phyloP scores from a whole-genome alignment of 1,139 yeast genomes.

The Saccharomyces hybrid region DNA sequence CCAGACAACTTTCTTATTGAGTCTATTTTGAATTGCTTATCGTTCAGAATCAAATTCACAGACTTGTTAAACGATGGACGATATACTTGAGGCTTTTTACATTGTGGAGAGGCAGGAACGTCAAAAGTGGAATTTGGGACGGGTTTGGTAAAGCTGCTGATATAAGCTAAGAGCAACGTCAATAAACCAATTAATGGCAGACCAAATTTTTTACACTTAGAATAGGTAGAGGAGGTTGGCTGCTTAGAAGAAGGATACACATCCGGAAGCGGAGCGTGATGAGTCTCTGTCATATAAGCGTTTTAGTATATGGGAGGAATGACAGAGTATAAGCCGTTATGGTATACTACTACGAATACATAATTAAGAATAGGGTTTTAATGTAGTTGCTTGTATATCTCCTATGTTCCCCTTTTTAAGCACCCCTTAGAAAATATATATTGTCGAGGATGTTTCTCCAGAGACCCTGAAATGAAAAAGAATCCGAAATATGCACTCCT shows the following conservation, averaged over 20 bases:
- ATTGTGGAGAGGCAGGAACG: not conserved
- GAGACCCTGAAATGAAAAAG: not conserved
- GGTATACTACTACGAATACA: not conserved
- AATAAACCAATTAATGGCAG: not conserved
- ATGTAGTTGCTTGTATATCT: not conserved
- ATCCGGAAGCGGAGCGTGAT: not conserved
- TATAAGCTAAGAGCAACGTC: not conserved
- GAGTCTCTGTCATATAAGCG: not conserved
- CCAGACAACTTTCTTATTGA: constrained; percentile 43
- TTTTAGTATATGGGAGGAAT: not conserved
- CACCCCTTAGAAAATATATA: not conserved
- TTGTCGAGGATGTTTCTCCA: not conserved
- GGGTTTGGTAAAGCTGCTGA: not conserved
- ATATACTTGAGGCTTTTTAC: not conserved
- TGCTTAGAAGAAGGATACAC: not conserved
- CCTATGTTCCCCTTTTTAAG: not conserved
- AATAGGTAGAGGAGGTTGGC: not conserved
- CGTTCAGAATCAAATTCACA: constrained; percentile 30
- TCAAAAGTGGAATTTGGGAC: not conserved
- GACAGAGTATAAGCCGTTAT: not conserved
- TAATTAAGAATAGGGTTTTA: not conserved
- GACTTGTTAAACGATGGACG: constrained; percentile 1
- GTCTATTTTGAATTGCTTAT: constrained; percentile 35
- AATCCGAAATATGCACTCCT: not conserved
- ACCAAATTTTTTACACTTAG: not conserved